These are phyloP conservation scores for Boletus insuetus DNA, from an alignment of 768 basidiomycete species.

Conservation along the genomic window DNA sequence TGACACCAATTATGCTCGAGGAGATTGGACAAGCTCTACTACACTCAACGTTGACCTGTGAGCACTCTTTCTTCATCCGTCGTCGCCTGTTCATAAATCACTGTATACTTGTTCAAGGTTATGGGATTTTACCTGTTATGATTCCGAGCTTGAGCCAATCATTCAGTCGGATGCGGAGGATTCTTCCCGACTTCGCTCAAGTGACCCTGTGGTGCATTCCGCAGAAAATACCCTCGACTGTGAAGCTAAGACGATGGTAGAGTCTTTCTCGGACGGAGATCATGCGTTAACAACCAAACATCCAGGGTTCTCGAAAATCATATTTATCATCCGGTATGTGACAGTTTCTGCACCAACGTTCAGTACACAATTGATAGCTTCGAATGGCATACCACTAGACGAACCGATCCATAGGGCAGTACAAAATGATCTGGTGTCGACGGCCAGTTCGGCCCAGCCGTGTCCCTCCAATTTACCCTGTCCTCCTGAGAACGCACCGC, in stretches of 20 bases:
- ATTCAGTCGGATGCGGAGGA: not conserved
- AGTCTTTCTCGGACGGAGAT: not conserved
- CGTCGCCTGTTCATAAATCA: not conserved
- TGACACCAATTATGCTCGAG: conserved; percentile 1
- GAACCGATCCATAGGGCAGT: not conserved
- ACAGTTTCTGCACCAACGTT: not conserved
- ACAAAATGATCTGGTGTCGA: not conserved
- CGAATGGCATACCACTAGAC: not conserved
- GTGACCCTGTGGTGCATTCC: not conserved
- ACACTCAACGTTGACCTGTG: conserved; percentile 23
- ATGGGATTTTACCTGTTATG: conserved; percentile 25
- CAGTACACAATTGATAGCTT: not conserved
- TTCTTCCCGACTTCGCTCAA: not conserved
- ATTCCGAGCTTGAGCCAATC: conserved; percentile 18
- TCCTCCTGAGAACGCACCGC: not conserved
- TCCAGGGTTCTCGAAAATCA: conserved; percentile 2
- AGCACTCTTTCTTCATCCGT: conserved; percentile 1
- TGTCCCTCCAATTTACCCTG: not conserved
- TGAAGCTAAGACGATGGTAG: conserved; percentile 12
- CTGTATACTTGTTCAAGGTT: conserved; percentile 5
- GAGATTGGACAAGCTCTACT: conserved; percentile 19
- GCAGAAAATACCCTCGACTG: not conserved
- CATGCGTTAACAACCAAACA: conserved; percentile 8
- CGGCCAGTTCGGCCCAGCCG: not conserved
- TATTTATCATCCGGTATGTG: not conserved